Base-by-base conservation (phyloP, 352 stramenopile genomes). In the Globisporangium recalcitrans region DNA sequence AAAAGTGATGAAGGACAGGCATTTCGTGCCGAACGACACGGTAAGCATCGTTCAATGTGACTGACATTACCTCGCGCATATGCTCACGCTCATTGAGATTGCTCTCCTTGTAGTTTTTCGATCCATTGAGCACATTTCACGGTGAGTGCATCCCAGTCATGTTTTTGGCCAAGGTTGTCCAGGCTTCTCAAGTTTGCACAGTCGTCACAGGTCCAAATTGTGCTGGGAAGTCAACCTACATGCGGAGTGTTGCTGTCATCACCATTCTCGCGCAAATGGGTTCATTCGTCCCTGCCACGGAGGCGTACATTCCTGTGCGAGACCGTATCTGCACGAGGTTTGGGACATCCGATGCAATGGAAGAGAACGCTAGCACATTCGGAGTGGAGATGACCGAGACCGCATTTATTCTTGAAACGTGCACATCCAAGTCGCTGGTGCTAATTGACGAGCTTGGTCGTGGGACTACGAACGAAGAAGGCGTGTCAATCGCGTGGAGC, bases 321-420 rank as follows among this genome's bases (percentile, higher is more conserved):
- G 84, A 96, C 65, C 76, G 90, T 2, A 91, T 98, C n/a, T 88
- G 95, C 49, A 96, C 92, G 13, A 77, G 91, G 52, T 95, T 98
- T 46, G 90, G 89, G 10, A 98, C 90, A 7, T 91, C 86, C 3
- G 92, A 98, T 53, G 89, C 97, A 58, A 96, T 98, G 81, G 91
- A 98, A 73, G 88, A 96, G 66, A 98, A 97, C 64, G 71, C 91
- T 19, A 97, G 88, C 55, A 96, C 90, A 4, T 98, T 98, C 65
- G 78, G 76, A 11, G 80, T 97, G 27, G 92, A 98, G 59, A 98
- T 97, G 92, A 87, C 80, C 0, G 90, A 97, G 59, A 89, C 78
- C 2, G 86, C 87, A 9, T 94, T 95, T 63, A 92, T 95, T 1
- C 64, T 97, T 21, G 86, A 95, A 61, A 73, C 76, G 5, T 82